These are phyloP conservation scores for Silene latifolia DNA, from an alignment of 148 eudicot species.

Conservation along the genomic window DNA sequence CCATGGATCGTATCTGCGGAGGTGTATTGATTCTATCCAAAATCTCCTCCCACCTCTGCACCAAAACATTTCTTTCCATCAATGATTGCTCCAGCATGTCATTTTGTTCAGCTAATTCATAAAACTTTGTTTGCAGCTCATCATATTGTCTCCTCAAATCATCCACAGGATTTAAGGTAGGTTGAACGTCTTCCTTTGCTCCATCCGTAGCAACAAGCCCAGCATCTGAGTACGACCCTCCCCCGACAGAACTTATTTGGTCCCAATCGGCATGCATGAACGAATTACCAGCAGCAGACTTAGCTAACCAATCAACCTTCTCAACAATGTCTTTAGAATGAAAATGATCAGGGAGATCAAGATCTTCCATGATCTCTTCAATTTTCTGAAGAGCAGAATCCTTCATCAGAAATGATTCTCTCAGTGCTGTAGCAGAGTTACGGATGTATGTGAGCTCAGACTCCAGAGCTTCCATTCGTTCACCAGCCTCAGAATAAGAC, in stretches of 20 bases:
- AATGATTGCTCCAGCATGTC: constrained; percentile 96
- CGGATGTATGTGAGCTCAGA: constrained; percentile 97
- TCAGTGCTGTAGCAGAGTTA: constrained; percentile 87
- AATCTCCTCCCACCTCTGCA: constrained; percentile 92
- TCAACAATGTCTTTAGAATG: constrained; percentile 73
- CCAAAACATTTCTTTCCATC: constrained; percentile 83
- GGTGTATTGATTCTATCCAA: constrained; percentile 78
- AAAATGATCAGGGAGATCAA: constrained; percentile 86
- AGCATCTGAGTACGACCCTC: constrained; percentile 60
- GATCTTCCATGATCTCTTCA: constrained; percentile 90
- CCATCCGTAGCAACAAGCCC: constrained; percentile 56
- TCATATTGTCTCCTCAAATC: constrained; percentile 69
- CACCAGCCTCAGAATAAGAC: constrained; percentile 90
- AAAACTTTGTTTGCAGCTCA: constrained; percentile 78
- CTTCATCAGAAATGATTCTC: constrained; percentile 90
- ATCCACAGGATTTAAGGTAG: constrained; percentile 43
- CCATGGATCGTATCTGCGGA: constrained; percentile 71
- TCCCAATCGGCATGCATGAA: constrained; percentile 60
- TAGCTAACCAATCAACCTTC: constrained; percentile 90
- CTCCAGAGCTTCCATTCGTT: constrained; percentile 97
- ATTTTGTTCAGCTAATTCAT: constrained; percentile 93
- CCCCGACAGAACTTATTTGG: constrained; percentile 60
- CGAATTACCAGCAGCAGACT: constrained; percentile 55
- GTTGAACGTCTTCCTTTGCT: constrained; percentile 57
- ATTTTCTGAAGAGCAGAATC: constrained; percentile 91